Evolutionary conservation across 75 land plant species (phyloP).

Genomic region (Azolla pinnata): DNA sequence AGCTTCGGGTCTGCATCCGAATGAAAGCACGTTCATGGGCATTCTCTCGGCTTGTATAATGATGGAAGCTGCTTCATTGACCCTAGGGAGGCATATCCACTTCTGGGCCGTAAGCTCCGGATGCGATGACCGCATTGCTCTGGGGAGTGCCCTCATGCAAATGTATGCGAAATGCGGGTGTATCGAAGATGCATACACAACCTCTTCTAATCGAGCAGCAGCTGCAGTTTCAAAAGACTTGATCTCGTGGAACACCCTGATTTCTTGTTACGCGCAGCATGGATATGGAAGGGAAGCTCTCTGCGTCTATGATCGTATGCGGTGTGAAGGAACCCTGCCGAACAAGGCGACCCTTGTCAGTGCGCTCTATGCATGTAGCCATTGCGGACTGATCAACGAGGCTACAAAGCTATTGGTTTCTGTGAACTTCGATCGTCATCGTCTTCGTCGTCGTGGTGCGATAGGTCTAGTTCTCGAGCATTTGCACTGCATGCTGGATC

Average conservation of each 20-base stretch:
- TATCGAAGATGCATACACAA: slow-evolving; percentile 12
- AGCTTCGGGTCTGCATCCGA: slow-evolving; percentile 23
- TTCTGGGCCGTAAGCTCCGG: not conserved
- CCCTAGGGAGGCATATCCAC: slow-evolving; percentile 18
- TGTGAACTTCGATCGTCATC: no score
- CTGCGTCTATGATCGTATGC: slow-evolving; percentile 21
- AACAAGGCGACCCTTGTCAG: slow-evolving; percentile 30
- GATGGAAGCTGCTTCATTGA: slow-evolving; percentile 23
- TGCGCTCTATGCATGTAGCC: slow-evolving; percentile 35
- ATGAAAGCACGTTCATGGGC: slow-evolving; percentile 27
- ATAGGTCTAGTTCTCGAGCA: no score
- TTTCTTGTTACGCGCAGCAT: slow-evolving; percentile 27
- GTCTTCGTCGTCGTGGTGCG: no score
- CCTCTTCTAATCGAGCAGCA: slow-evolving; percentile 25
- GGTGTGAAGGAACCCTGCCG: slow-evolving; percentile 19
- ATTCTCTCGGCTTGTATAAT: slow-evolving; percentile 32
- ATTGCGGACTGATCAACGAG: slow-evolving; percentile 31
- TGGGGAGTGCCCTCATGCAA: slow-evolving; percentile 24
- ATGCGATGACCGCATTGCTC: not conserved
- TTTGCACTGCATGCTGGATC: no score
- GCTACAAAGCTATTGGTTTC: no score
- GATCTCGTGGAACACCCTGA: slow-evolving; percentile 31
- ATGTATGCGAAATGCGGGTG: slow-evolving; percentile 36
- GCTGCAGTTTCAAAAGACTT: slow-evolving; percentile 19
- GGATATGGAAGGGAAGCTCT: slow-evolving; percentile 29